A percentile compares a stretch with the other conserved stretches of the same genome.
Evolutionary conservation across 78 protist species (phyloP).

Genomic region (Protostelium mycophagum): DNA sequence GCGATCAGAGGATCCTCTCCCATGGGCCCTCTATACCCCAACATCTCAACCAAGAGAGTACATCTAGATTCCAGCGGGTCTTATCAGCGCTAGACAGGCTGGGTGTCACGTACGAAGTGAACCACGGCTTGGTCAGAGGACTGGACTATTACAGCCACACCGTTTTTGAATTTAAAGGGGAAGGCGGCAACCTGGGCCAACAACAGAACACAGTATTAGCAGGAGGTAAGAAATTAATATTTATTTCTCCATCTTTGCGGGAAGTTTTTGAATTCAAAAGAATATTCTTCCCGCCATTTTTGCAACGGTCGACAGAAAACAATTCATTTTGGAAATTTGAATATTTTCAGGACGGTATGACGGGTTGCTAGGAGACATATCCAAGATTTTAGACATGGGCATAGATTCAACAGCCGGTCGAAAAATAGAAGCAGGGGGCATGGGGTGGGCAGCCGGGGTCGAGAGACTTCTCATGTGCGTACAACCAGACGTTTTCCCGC

Average conservation of each 20-base stretch:
- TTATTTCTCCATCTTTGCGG: no score
- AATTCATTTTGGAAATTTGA: no score
- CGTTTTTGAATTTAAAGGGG: slow-evolving; percentile 48
- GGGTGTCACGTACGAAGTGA: slow-evolving; percentile 10
- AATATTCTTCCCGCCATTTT: no score
- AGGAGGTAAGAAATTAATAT: not conserved
- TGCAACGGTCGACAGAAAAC: no score
- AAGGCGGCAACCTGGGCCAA: not conserved
- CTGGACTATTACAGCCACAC: slow-evolving; percentile 71
- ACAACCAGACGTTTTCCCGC: not conserved
- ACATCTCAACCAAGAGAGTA: not conserved
- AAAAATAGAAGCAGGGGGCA: not conserved
- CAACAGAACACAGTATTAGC: slow-evolving; percentile 9
- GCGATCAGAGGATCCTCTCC: slow-evolving; percentile 14
- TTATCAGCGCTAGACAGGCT: slow-evolving; percentile 1
- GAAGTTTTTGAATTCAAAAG: no score
- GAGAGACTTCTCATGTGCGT: slow-evolving; percentile 19
- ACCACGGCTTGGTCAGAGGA: slow-evolving; percentile 45
- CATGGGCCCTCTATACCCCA: slow-evolving; percentile 34
- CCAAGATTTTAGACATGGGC: not conserved
- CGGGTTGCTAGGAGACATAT: slow-evolving; percentile 33
- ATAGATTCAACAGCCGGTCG: slow-evolving; percentile 26
- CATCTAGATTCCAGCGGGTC: slow-evolving; percentile 17
- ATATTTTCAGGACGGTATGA: slow-evolving; percentile 43
- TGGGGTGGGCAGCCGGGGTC: slow-evolving; percentile 39